Evolutionary conservation across 2,329 filamentous ascomycete species (phyloP), one percentile per base, ranked within the genome.

Genomic region (Phialophora chinensis): DNA sequence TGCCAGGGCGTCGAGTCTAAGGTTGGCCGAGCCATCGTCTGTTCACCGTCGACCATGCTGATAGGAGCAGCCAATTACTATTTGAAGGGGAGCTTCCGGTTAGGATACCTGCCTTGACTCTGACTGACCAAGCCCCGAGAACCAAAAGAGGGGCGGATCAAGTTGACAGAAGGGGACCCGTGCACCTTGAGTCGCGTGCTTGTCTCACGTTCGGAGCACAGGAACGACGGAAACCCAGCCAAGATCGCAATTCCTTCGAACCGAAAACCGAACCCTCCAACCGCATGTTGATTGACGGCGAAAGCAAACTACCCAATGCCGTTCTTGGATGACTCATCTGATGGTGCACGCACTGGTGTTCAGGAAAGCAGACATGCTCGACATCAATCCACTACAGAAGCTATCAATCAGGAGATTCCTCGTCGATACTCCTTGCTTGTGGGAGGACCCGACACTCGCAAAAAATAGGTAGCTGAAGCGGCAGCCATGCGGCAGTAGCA

Each of bases 11-110:
- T 67, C 23, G 65, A 69, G 25, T 74, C 74, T 60, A 69, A 66
- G 10, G 73, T 74, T 3, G 73, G 75, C 56, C 73, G 72, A 59
- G 33, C 53, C 11, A 67, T 75, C n/a, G 61, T 75, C 7, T 75
- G 72, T 60, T 8, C 67, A 0, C 63, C 73, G 29, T 75, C 74
- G 11, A 44, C 67, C 0, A 70, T 74, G 29, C 63, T 75, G 10
- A 55, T 60, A 8, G 62, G 67, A 23, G 70, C 69, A n/a, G 54
- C 71, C 50, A 66, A 71, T 61, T 66, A 66, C 62, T 66, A 44
- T 60, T 76, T 68, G 73, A 70, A 69, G 74, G 74, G 69, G 75
- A 55, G 53, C 4, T 20, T n/a, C 5, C 6, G 17, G 14, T 4
- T n/a, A 7, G 17, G 38, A 20, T 23, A 29, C 53, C 29, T 4